These are phyloP conservation scores for Zea luxurians DNA, from an alignment of 176 grass and related monocot species.

Conservation along the genomic window DNA sequence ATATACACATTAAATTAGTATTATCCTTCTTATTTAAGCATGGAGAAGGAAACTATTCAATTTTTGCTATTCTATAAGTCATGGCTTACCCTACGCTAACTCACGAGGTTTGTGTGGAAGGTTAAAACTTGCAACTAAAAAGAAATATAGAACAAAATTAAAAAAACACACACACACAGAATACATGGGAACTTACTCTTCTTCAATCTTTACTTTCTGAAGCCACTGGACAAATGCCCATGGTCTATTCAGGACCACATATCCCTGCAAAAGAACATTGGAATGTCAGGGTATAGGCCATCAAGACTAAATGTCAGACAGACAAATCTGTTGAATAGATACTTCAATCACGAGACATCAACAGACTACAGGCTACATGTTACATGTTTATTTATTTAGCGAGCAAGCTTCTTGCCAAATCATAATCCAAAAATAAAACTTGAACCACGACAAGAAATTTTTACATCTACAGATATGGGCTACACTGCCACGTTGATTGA, in stretches of 20 bases:
- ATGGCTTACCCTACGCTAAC: slow-evolving; percentile 3
- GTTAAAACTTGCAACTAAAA: slow-evolving; percentile 11
- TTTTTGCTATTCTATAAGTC: slow-evolving; percentile 14
- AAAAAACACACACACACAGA: not conserved
- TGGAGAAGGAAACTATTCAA: not conserved
- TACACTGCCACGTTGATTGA: too few species aligned
- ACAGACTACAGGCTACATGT: too few species aligned
- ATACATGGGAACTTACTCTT: slow-evolving; percentile 64
- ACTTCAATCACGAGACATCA: not conserved
- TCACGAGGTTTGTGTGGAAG: not conserved
- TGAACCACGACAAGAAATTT: slow-evolving; percentile 1
- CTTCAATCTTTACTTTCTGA: slow-evolving; percentile 75
- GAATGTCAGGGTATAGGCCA: not conserved
- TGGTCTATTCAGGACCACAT: slow-evolving; percentile 89
- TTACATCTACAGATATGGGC: not conserved
- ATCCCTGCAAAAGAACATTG: slow-evolving; percentile 60
- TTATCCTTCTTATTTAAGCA: slow-evolving; percentile 7
- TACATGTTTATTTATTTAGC: too few species aligned
- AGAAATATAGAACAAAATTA: not conserved
- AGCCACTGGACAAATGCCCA: slow-evolving; percentile 99
- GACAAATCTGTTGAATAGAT: not conserved
- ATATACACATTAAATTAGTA: not conserved
- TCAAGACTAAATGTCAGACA: not conserved
- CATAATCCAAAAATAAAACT: too few species aligned
- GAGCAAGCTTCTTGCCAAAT: not conserved